Conservation (phyloP, 176 grass and related monocot species). For the Pontederia paniculata region DNA sequence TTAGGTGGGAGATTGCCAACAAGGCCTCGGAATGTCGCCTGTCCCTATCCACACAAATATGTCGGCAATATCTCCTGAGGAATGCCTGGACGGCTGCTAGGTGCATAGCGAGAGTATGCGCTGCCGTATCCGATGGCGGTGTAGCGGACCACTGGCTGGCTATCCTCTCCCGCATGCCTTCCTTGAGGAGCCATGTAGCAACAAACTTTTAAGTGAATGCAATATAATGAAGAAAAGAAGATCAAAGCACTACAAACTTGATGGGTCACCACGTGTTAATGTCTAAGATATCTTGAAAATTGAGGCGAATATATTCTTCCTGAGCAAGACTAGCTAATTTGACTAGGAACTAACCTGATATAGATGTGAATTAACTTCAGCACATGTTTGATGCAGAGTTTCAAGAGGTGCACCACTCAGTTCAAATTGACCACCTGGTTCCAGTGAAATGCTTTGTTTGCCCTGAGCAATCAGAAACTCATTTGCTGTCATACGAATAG, state of each 20-base stretch:
- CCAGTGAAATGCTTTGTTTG: slow-evolving; percentile 88
- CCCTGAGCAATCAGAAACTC: slow-evolving; percentile 32
- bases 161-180: too few relatives aligned
- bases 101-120: too few relatives aligned
- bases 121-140: too few relatives aligned
- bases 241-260: neutral
- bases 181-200: too few relatives aligned
- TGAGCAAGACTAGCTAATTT: neutral
- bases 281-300: neutral
- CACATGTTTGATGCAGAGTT: slow-evolving; percentile 95
- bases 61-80: too few relatives aligned
- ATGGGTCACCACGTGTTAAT: neutral
- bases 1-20: too few relatives aligned
- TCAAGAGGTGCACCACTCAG: slow-evolving; percentile 92
- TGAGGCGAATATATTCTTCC: neutral
- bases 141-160: too few relatives aligned
- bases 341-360: slow-evolving; percentile 59
- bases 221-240: neutral
- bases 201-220: too few relatives aligned
- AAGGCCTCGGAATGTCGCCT: too few relatives aligned
- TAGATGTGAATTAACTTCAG: slow-evolving; percentile 99
- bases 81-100: too few relatives aligned
- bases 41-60: too few relatives aligned
- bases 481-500: neutral
- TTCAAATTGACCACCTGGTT: slow-evolving; percentile 96